Conservation (phyloP, 1,139 yeast species). For the Hemisphaericaspora subhashii region DNA sequence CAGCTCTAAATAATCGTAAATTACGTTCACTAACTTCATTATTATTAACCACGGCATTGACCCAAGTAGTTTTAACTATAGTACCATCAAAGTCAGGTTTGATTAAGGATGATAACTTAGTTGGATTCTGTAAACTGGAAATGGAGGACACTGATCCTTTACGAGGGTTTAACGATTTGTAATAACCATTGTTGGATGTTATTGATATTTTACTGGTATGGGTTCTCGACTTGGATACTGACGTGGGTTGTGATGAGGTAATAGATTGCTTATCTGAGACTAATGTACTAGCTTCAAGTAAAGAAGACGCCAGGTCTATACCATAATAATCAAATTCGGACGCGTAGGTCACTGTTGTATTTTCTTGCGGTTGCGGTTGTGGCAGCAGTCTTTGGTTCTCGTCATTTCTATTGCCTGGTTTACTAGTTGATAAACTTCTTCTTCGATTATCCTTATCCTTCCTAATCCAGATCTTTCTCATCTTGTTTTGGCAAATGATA, state of each 20-base stretch:
- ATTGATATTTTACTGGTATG: neutral
- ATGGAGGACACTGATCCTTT: constrained; percentile 1
- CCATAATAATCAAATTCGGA: neutral
- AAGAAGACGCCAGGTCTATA: neutral
- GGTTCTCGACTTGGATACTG: neutral
- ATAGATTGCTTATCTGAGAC: neutral
- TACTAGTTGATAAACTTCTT: constrained; percentile 11
- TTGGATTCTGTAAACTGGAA: neutral
- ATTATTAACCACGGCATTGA: constrained; percentile 41
- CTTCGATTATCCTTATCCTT: constrained; percentile 19
- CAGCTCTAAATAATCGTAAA: constrained; percentile 56
- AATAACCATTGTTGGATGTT: constrained; percentile 1
- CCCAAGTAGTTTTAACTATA: constrained; percentile 40
- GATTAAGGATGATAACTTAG: constrained; percentile 21
- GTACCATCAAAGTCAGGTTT: constrained; percentile 36
- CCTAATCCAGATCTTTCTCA: constrained; percentile 25
- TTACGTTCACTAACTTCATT: constrained; percentile 40
- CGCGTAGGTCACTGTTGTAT: neutral
- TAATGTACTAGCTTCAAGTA: neutral
- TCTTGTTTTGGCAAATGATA: constrained; percentile 7
- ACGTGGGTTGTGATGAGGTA: neutral
- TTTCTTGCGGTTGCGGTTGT: neutral
- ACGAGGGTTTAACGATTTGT: neutral
- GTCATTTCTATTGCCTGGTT: too few relatives aligned
- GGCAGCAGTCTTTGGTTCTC: neutral